Evolutionary conservation across 192 early-diverging fungal genomes (phyloP).

Genomic region (Allomyces macrogynus): DNA sequence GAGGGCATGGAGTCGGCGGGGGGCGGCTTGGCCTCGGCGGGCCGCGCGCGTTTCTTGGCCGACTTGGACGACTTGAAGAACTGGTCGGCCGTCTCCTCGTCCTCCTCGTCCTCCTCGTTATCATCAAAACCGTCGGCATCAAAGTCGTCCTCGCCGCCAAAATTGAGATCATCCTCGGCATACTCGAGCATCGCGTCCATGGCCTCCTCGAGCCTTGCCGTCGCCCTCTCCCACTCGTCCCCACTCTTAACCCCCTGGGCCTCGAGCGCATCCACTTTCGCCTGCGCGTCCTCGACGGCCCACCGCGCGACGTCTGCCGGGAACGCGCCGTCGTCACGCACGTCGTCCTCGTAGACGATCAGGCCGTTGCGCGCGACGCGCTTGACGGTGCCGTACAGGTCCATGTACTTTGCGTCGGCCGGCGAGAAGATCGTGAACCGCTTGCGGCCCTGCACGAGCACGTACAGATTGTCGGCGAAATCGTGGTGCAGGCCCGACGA

Average conservation of each 20-base stretch:
- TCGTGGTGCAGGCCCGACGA: slow-evolving; percentile 27
- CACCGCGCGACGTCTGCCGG: slow-evolving; percentile 13
- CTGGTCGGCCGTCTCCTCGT: no score
- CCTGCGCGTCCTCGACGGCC: slow-evolving; percentile 6
- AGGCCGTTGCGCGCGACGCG: slow-evolving; percentile 16
- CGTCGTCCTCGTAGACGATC: slow-evolving; percentile 11
- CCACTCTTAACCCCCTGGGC: no score
- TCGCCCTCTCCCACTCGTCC: no score
- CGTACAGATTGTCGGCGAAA: slow-evolving; percentile 25
- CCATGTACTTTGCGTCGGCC: slow-evolving; percentile 13
- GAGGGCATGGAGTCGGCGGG: not conserved
- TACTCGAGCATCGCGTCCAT: no score
- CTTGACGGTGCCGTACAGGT: slow-evolving; percentile 6
- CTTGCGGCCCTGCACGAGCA: slow-evolving; percentile 15
- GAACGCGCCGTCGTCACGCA: slow-evolving; percentile 17
- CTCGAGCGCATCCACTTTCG: not conserved
- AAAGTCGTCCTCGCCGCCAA: no score
- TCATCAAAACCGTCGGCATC: no score
- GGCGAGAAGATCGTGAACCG: slow-evolving; percentile 21
- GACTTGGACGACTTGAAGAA: no score
- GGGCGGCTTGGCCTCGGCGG: no score
- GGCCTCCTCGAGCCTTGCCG: no score
- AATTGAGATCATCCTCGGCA: no score
- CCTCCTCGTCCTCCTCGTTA: no score
- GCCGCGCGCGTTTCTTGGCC: no score